Conservation (phyloP, 2,329 filamentous ascomycete species). For the Juglanconis sp. region DNA sequence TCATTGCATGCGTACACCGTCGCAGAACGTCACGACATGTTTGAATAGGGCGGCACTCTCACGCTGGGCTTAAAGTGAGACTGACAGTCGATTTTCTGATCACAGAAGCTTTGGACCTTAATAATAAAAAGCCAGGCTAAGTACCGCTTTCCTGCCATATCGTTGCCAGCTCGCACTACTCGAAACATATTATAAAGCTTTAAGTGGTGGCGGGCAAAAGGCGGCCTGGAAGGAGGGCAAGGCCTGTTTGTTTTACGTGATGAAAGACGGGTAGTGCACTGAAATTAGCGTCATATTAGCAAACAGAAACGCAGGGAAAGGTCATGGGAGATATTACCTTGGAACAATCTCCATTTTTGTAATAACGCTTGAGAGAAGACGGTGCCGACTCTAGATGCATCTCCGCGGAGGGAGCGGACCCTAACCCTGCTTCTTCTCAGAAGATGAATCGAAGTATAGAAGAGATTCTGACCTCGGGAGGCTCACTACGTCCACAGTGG, state of each 20-base stretch:
- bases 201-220: not conserved
- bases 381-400: constrained; percentile 1
- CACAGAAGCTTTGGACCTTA: too few relatives aligned
- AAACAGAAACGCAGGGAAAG: constrained; percentile 25
- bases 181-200: too few relatives aligned
- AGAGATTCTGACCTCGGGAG: too few relatives aligned
- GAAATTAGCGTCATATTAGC: constrained; percentile 23
- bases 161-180: too few relatives aligned
- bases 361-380: constrained; percentile 1
- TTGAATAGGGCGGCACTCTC: too few relatives aligned
- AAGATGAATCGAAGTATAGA: not conserved
- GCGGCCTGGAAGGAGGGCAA: not conserved
- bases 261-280: constrained; percentile 10
- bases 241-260: constrained; percentile 5
- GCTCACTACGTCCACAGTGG: too few relatives aligned
- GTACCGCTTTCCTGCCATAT: too few relatives aligned
- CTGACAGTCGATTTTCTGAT: too few relatives aligned
- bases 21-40: too few relatives aligned
- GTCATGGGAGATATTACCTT: not conserved
- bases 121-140: too few relatives aligned
- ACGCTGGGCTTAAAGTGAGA: too few relatives aligned
- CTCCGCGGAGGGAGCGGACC: constrained; percentile 9
- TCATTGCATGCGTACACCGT: not conserved
- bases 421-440: not conserved
- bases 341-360: not conserved